These are phyloP conservation scores for Raddia guianensis DNA, from an alignment of 176 grass and related monocot species.

Conservation along the genomic window DNA sequence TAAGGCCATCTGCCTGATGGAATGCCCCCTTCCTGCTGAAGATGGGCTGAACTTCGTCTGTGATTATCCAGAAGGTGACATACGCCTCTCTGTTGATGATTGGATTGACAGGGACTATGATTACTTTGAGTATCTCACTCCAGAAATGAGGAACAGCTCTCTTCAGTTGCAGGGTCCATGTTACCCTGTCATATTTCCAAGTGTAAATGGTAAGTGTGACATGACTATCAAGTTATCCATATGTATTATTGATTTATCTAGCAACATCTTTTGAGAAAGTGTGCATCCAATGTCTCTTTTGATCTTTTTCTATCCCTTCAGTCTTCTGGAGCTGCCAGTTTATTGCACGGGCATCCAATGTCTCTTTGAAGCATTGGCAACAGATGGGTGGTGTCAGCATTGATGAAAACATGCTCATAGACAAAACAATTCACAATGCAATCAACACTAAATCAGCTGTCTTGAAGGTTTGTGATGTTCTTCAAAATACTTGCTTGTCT, in stretches of 20 bases:
- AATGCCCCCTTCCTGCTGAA: conserved; percentile 80
- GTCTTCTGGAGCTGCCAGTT: conserved; percentile 96
- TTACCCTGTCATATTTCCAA: conserved; percentile 96
- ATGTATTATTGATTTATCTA: background rate
- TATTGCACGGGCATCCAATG: conserved; percentile 87
- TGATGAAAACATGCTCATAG: conserved; percentile 87
- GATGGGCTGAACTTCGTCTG: conserved; percentile 93
- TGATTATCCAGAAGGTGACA: conserved; percentile 92
- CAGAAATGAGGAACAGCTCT: conserved; percentile 87
- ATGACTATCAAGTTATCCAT: background rate
- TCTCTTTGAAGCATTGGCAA: conserved; percentile 90
- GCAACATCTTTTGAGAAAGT: background rate
- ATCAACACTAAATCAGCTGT: conserved; percentile 83
- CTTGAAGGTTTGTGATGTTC: conserved; percentile 64
- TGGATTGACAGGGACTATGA: conserved; percentile 98
- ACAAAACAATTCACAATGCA: conserved; percentile 78
- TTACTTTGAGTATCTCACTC: conserved; percentile 93
- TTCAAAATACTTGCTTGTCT: conserved; percentile 5
- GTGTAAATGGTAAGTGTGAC: conserved; percentile 68
- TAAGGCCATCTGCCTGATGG: conserved; percentile 88
- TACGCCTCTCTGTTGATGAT: conserved; percentile 78
- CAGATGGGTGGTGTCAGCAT: conserved; percentile 87
- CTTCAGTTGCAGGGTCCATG: conserved; percentile 95
- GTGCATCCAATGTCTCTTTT: background rate
- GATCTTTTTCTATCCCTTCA: conserved; percentile 41